Evolutionary conservation across 495 filamentous ascomycete species (phyloP), one percentile per base, ranked within the genome.

Genomic region (Hypoxylon crocopeplum): DNA sequence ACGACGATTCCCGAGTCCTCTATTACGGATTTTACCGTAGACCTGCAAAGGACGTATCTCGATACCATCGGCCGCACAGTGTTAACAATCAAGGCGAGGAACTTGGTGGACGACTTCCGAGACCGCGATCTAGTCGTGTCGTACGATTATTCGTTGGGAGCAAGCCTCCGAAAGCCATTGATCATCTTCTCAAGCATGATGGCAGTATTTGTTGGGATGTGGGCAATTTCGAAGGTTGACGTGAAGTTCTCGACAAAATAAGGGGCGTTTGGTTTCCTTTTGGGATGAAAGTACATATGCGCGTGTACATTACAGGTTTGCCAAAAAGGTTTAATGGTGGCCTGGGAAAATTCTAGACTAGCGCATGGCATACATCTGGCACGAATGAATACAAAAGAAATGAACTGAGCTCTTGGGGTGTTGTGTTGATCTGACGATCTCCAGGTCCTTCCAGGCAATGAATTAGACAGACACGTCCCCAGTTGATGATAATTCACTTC

Each of bases 41-140:
- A 67, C 30, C 46, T 74, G 10, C 67, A 78, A 62, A 86, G 86
- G 69, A 97, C 93, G 1, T 98, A 91, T 74, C 88, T 98, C 81
- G 94, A 98, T 74, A 98, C 95, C 0, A 71, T 91, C 24, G 94
- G 94, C 57, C 90, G 94, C 22, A 92, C 92, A 20, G 84, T 87
- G 2, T 80, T 98, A 40, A 88, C 84, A 51, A 82, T 98, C 59
- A 88, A 85, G 46, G 91, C 91, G 20, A 80, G 86, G 41, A 96
- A 94, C 67, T 75, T 98, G 54, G 90, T 93, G 0, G 94, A 98
- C 53, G 94, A 96, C 58, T 82, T 87, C 25, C 80, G 95, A 52
- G 89, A 92, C 61, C 84, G 87, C 29, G 86, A 93, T 53, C 71
- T 98, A 5, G 74, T 96, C 59, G 88, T 96, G 22, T 88, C 88